These are phyloP conservation scores for Stemphylium beticola DNA, from an alignment of 2,329 filamentous ascomycete genomes.

Conservation along the genomic window DNA sequence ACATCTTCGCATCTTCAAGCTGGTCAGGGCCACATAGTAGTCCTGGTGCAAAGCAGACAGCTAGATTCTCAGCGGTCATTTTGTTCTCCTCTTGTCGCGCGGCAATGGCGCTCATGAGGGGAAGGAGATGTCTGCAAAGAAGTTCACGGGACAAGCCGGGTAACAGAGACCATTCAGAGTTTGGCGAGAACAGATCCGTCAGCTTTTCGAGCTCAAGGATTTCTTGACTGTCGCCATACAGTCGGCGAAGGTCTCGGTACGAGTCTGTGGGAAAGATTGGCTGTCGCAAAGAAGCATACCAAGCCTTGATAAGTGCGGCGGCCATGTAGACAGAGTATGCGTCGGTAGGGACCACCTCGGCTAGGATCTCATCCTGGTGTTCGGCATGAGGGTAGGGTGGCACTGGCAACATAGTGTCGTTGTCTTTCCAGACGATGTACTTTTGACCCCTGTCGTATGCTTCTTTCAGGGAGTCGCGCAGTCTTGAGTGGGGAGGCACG, in stretches of 20 bases:
- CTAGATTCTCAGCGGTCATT: conserved; percentile 61
- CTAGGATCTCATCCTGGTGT: conserved; percentile 51
- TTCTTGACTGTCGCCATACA: conserved; percentile 51
- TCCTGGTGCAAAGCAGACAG: conserved; percentile 61
- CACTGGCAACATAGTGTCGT: conserved; percentile 40
- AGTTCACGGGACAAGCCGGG: conserved; percentile 56
- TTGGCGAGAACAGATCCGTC: conserved; percentile 54
- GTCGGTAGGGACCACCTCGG: conserved; percentile 56
- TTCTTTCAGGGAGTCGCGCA: conserved; percentile 59
- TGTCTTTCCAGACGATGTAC: conserved; percentile 61
- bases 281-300: conserved; percentile 60
- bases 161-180: conserved; percentile 55
- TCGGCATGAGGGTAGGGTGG: conserved; percentile 42
- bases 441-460: conserved; percentile 63
- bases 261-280: conserved; percentile 59
- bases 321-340: conserved; percentile 62
- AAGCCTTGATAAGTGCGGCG: conserved; percentile 61
- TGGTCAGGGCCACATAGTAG: conserved; percentile 61
- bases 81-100: conserved; percentile 57
- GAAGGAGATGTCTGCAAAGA: conserved; percentile 58
- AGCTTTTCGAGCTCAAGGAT: conserved; percentile 51
- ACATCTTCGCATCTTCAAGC: conserved; percentile 61
- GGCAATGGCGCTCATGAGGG: conserved; percentile 57
- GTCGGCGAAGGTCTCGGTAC: conserved; percentile 55
- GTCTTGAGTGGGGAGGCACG: conserved; percentile 58